Base-by-base conservation (phyloP, 345 rosid species). In the Bretschneidera sinensis region DNA sequence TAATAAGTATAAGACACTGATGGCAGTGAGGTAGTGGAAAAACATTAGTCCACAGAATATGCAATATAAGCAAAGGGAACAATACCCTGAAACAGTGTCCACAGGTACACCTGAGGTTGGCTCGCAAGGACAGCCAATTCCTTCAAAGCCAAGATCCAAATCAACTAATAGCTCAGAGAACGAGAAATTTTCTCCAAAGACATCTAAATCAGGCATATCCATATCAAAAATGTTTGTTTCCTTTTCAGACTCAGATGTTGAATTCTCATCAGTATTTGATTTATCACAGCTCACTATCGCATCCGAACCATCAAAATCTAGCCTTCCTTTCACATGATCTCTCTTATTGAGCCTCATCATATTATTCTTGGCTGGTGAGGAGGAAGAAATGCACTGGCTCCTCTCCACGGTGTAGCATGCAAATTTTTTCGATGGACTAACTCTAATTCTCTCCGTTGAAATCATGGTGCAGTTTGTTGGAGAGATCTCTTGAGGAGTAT, bases 241-340 rank as follows among this genome's bases (percentile, higher is more conserved):
- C 43, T 73, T 76, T 43, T 87, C 89, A 50, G 91, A 85, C 54
- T 73, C 91, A 4, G 91, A 79, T 18, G 86, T 62, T 7, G 80
- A 82, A 34, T 73, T 54, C 48, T 60, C 75, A 49, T 81, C 71
- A 8, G 24, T 63, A 48, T 1, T 47, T 34, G 80, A 73, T 54
- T 76, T 67, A 51, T 79, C 87, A n/a, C 55, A 23, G 54, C 31
- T 63, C 70, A 53, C 60, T 53, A 74, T 48, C 21, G 51, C 70
- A 54, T 85, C 87, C 43, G 91, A 71, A 60, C 78, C 86, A 74
- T 83, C 92, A 24, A 95, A 95, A 68, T 91, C 91, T 17, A 95
- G 83, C 74, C 92, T 85, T 68, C 96, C 90, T 65, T 91, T 94
- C 20, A 88, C 92, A 57, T 78, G 79, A 60, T 81, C 91, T 69